Base-by-base conservation (phyloP, 2,329 filamentous ascomycete species). In the Clarireedia hainanense region DNA sequence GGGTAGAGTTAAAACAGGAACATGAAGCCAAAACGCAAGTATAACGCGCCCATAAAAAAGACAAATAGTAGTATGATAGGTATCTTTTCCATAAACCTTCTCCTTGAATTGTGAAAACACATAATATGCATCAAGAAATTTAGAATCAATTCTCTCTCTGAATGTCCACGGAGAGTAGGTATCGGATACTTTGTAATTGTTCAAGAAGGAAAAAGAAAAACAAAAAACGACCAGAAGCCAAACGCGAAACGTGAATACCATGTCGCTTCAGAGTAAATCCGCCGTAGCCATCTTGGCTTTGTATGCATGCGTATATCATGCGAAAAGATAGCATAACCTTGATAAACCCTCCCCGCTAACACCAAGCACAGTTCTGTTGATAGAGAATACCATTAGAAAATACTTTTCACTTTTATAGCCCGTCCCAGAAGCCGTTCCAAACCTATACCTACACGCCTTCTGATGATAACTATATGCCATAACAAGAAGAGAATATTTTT, bases 391-490 rank as follows among this genome's bases (percentile, higher is more conserved):
- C 43, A 48, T 48, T 47, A 39, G 24, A 30, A 55, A 54, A 48
- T 26, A 47, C 27, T 40, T 27, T 57, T 50, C 36, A 54, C 43
- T 50, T 50, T 53, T 57, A 24, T 23, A 46, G 42, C 9, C 43
- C 52, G 14, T 20, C 43, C 45, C 46, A 6, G 42, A 40, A 47
- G 15, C 55, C 50, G 24, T 54, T 37, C 55, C 45, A 30, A 26
- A 34, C 45, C 50, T 26, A 51, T 45, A 30, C 48, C 40, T 48
- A n/a, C 40, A 56, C 54, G 42, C 54, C 54, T 36, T 56, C 47
- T 34, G 47, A 60, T 58, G 27, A 56, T 56, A 39, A 23, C 20
- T 47, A 45, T 42, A 53, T 54, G 42, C 17, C 42, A 43, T 55
- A 48, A 53, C 42, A 39, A 34, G 15, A 50, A 52, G 51, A 52